Evolutionary conservation across 2,329 filamentous ascomycete genomes (phyloP).

Genomic region (Uncinocarpus reesii): DNA sequence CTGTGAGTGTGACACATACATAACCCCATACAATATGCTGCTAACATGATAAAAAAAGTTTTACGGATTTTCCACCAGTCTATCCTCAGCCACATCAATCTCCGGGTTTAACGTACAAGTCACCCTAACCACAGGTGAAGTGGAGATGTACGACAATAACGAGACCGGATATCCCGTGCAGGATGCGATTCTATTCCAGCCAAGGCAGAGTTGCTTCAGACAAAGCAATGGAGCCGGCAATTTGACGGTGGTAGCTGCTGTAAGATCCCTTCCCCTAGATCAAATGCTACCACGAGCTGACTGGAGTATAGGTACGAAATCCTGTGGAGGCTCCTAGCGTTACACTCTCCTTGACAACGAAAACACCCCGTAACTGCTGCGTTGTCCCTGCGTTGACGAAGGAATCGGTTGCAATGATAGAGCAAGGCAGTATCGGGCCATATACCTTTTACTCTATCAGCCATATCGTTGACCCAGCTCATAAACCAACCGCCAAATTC

Average conservation of each 20-base stretch:
- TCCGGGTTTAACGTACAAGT: constrained; percentile 12
- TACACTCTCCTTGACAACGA: constrained; percentile 6
- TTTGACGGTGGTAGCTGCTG: constrained; percentile 13
- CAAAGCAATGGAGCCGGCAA: not conserved
- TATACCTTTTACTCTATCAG: constrained; percentile 13
- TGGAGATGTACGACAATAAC: constrained; percentile 11
- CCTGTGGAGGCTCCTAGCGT: constrained; percentile 3
- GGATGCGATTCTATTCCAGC: constrained; percentile 14
- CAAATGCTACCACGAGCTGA: not conserved
- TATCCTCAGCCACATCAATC: constrained; percentile 10
- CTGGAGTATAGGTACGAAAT: constrained; percentile 9
- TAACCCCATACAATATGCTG: not conserved
- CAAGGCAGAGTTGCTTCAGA: constrained; percentile 14
- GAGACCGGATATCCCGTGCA: constrained; percentile 12
- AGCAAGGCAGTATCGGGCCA: constrained; percentile 7
- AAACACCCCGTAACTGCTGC: constrained; percentile 14
- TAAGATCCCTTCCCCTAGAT: constrained; percentile 3
- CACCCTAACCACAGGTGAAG: not conserved
- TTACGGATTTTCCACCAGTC: constrained; percentile 11
- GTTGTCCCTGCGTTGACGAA: constrained; percentile 13
- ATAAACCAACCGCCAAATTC: constrained; percentile 9
- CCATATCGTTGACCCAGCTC: constrained; percentile 5
- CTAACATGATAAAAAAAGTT: constrained; percentile 11
- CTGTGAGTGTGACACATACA: constrained; percentile 2
- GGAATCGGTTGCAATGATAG: constrained; percentile 9